These are phyloP conservation scores for Penicillium salamii DNA, from an alignment of 495 filamentous ascomycete species.

Conservation along the genomic window DNA sequence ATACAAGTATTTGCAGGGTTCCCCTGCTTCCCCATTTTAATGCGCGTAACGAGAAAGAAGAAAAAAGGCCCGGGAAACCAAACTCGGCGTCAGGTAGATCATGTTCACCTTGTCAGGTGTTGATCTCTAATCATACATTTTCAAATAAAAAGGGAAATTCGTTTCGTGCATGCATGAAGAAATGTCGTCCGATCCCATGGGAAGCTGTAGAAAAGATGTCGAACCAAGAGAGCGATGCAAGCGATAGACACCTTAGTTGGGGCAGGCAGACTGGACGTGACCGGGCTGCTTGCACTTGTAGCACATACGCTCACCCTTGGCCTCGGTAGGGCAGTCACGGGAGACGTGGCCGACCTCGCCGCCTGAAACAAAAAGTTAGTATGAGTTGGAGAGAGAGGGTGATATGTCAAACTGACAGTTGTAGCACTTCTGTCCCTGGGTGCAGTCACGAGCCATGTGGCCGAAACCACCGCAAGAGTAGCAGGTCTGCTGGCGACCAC, in stretches of 20 bases:
- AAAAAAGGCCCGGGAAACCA: conserved; percentile 1
- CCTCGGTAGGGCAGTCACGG: conserved; percentile 91
- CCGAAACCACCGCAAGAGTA: conserved; percentile 96
- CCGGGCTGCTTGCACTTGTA: conserved; percentile 99
- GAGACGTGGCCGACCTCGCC: conserved; percentile 92
- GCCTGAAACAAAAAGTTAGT: conserved; percentile 37
- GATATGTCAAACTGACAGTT: conserved; percentile 65
- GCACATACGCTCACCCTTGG: conserved; percentile 87
- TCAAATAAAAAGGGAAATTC: conserved; percentile 10
- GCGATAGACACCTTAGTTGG: conserved; percentile 52
- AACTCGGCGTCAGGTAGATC: conserved; percentile 6
- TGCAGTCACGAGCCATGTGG: conserved; percentile 97
- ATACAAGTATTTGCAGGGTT: conserved; percentile 3
- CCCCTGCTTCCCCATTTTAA: conserved; percentile 2
- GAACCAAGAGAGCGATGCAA: conserved; percentile 14
- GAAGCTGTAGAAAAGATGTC: conserved; percentile 24
- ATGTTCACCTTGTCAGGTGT: conserved; percentile 9
- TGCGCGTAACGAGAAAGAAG: neutral
- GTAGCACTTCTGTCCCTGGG: conserved; percentile 99
- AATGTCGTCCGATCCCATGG: conserved; percentile 3
- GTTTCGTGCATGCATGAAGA: conserved; percentile 14
- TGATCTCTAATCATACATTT: conserved; percentile 15
- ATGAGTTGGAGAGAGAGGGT: neutral
- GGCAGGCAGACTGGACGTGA: conserved; percentile 91
- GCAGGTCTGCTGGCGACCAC: conserved; percentile 63